Base-by-base conservation (phyloP, 148 eudicot genomes). In the Cornus florida region DNA sequence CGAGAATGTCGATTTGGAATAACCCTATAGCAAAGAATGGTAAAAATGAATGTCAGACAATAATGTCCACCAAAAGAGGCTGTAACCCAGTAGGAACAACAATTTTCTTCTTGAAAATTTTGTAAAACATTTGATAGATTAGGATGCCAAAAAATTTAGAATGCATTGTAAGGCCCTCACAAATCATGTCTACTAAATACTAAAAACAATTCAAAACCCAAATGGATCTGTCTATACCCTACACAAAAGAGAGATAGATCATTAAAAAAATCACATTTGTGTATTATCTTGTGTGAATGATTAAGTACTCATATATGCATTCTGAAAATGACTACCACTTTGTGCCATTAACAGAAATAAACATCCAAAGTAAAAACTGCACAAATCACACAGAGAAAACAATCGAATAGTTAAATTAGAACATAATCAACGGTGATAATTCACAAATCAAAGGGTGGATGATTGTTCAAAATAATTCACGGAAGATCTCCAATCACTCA, bases 1-100 rank as follows among this genome's bases (percentile, higher is more conserved):
- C 85, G 83, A 48, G 90, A 85, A 85, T 76, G 82, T 74, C 99
- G 92, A 81, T 78, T 87, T 77, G 97, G 94, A 82, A 93, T 87
- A 78, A 94, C 91, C 94, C 99, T 96, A 92, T 65, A 66, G 74
- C 73, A 75, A 38, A 78, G 17, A 38, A 71, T 9, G 16, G 33
- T 43, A 69, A 10, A 10, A 10, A 69, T 57, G 62, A 12, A 69
- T 57, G 69, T 71, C 48, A 67, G 9, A n/a, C 71, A 65, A 71
- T 13, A 59, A 10, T 23, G 23, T 32, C 35, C 39, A 3, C 9
- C 28, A 69, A 48, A 50, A 62, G 10, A 74, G 19, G 48, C 41
- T 17, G 35, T 28, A 20, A 24, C 10, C 48, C 2, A 28, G 19
- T 53, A 73, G 31, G 1, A 39, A 39, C 38, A 31, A 39, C 38